A percentile compares a stretch with the other conserved stretches of the same genome.
Conservation (phyloP, 1,139 yeast species). For the Blastobotrys serpentis region DNA sequence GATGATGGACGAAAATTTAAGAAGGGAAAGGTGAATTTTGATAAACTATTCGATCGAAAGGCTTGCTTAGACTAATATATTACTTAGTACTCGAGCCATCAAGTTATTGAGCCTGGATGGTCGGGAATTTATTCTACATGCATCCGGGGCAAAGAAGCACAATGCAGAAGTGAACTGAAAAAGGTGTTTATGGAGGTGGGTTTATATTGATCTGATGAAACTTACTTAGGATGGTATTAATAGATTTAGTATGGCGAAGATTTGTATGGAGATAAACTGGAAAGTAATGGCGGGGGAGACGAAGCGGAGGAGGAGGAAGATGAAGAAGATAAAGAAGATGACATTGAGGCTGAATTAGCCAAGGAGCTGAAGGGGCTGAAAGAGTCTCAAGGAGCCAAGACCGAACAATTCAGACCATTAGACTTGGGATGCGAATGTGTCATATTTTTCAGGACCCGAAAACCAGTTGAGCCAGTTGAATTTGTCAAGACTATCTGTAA, state of each 20-base stretch:
- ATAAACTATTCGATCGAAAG: too few relatives aligned
- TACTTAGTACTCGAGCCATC: conserved; percentile 23
- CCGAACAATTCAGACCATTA: conserved; percentile 52
- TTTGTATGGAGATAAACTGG: conserved; percentile 36
- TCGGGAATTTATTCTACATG: conserved; percentile 87
- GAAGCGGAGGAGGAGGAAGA: conserved; percentile 39
- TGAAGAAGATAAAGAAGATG: conserved; percentile 38
- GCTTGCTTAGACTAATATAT: too few relatives aligned
- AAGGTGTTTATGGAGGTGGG: conserved; percentile 52
- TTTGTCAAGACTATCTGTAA: conserved; percentile 63
- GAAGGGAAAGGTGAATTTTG: conserved; percentile 18
- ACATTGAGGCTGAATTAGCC: conserved; percentile 72
- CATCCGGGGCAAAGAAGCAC: conserved; percentile 70
- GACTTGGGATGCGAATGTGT: conserved; percentile 80
- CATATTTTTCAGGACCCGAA: conserved; percentile 74
- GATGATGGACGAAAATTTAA: conserved; percentile 20
- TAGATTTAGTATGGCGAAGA: conserved; percentile 33
- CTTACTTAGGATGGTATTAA: too few relatives aligned
- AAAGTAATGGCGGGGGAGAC: conserved; percentile 38
- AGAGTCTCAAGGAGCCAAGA: conserved; percentile 37
- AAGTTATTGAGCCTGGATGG: conserved; percentile 65
- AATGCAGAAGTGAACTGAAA: conserved; percentile 71
- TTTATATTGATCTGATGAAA: too few relatives aligned
- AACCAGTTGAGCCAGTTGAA: conserved; percentile 73
- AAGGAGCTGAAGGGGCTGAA: conserved; percentile 64